Evolutionary conservation across 495 filamentous ascomycete genomes (phyloP).

Genomic region (Penicillium bovifimosum): DNA sequence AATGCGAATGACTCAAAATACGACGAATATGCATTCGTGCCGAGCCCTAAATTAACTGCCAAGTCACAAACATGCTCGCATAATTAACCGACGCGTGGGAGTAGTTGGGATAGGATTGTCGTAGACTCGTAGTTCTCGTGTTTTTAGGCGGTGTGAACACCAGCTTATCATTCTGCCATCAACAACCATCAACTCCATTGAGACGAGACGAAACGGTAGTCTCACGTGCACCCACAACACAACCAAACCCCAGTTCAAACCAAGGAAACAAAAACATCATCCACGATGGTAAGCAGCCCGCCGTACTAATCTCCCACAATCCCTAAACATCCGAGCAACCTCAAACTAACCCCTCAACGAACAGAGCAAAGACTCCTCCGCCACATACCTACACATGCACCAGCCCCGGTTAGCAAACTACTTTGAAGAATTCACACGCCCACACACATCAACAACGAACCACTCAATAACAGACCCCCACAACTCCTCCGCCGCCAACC

Average conservation of each 20-base stretch:
- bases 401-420: slow-evolving; percentile 76
- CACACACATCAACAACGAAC: slow-evolving; percentile 29
- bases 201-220: not conserved
- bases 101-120: no score
- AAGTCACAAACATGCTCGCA: no score
- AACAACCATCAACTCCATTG: not conserved
- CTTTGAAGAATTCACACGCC: slow-evolving; percentile 73
- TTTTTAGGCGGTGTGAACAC: no score
- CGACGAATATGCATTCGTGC: no score
- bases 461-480: slow-evolving; percentile 18
- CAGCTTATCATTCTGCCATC: not conserved
- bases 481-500: slow-evolving; percentile 12
- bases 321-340: not conserved
- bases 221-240: not conserved
- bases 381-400: slow-evolving; percentile 85
- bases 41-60: no score
- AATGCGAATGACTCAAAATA: no score
- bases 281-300: slow-evolving; percentile 20
- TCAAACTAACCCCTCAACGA: slow-evolving; percentile 1
- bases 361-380: slow-evolving; percentile 83
- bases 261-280: not conserved
- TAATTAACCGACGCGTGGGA: no score
- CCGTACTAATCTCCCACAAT: not conserved
- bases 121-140: no score
- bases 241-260: no score